Evolutionary conservation across 1,284 basidiomycete species (phyloP), one percentile per base, ranked within the genome.

Genomic region (Vanrija pseudolonga): DNA sequence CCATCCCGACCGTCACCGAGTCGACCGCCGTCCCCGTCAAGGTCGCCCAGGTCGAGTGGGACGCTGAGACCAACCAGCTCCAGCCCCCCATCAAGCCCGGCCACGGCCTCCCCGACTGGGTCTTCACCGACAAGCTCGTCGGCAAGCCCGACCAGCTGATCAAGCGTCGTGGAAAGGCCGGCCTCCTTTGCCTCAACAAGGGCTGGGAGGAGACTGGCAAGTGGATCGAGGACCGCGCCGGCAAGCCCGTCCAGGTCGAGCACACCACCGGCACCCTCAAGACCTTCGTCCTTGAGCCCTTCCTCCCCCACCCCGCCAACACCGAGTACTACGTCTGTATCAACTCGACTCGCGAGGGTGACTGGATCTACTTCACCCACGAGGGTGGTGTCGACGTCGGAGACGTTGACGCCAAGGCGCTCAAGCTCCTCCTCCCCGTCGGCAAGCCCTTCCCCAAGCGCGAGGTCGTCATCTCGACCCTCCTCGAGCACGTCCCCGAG

Each of bases 281-380:
- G 83, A 96, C 88, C 77, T 98, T 98, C 80, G 96, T 98, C 77
- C 85, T 98, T 64, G 95, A 98, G 80, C 95, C 95, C 36, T 97
- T 98, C 86, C 83, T 95, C 56, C 95, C 95, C 50, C 95, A 98
- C 76, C 87, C 90, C 4, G 85, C 90, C 58, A 82, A 94, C 76
- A 90, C 90, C 65, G 95, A 98, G 77, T 98, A 92, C 81, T 98
- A 98, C 78, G 89, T 98, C 72, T 98, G 95, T 80, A 90, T 98
- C 80, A 97, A 88, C 79, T 98, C 95, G 32, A 85, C 85, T 22
- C 90, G 95, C 67, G 90, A 97, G 74, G 93, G 91, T 59, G 95
- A 98, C 76, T 85, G 87, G 61, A 96, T 98, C 75, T 88, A 98
- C 73, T 98, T 98, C 84, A 97, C 95, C 46, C 94, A 97, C 78